These are phyloP conservation scores for Cardiospermum halicacabum DNA, from an alignment of 345 rosid species.

Conservation along the genomic window DNA sequence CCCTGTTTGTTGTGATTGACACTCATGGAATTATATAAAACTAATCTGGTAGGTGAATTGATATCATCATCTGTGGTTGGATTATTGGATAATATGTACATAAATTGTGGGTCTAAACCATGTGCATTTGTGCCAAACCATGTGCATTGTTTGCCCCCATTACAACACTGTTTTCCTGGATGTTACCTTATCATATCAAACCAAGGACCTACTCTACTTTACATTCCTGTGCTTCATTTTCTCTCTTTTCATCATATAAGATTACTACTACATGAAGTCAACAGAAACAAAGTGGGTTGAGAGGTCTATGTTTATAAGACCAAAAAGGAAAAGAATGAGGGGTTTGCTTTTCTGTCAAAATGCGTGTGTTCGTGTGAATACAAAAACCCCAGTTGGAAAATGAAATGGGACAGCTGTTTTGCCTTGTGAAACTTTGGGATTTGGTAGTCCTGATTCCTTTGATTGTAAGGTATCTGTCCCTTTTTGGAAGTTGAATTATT, in stretches of 20 bases:
- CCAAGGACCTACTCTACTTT: slow-evolving; percentile 17
- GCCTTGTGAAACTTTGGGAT: slow-evolving; percentile 3
- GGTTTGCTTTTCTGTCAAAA: no score
- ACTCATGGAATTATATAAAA: slow-evolving; percentile 8
- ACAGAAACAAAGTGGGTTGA: no score
- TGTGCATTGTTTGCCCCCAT: slow-evolving; percentile 24
- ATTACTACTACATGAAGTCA: no score
- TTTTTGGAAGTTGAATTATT: neutral
- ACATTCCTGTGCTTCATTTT: slow-evolving; percentile 1
- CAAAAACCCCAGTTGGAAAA: slow-evolving; percentile 12
- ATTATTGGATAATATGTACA: neutral
- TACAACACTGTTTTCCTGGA: slow-evolving; percentile 17
- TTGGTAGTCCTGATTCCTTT: neutral
- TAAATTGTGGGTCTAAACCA: slow-evolving; percentile 19
- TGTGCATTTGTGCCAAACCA: slow-evolving; percentile 29
- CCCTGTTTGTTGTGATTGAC: slow-evolving; percentile 3
- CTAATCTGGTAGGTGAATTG: neutral
- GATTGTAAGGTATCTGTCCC: neutral
- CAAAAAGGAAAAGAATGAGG: no score
- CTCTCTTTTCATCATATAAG: neutral
- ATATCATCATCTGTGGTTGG: neutral
- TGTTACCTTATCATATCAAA: slow-evolving; percentile 21
- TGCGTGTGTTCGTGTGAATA: neutral
- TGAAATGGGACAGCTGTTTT: slow-evolving; percentile 9
- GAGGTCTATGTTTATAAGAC: neutral